Evolutionary conservation across 139 green algal genomes (phyloP).

Genomic region (Tetraselmis chui): DNA sequence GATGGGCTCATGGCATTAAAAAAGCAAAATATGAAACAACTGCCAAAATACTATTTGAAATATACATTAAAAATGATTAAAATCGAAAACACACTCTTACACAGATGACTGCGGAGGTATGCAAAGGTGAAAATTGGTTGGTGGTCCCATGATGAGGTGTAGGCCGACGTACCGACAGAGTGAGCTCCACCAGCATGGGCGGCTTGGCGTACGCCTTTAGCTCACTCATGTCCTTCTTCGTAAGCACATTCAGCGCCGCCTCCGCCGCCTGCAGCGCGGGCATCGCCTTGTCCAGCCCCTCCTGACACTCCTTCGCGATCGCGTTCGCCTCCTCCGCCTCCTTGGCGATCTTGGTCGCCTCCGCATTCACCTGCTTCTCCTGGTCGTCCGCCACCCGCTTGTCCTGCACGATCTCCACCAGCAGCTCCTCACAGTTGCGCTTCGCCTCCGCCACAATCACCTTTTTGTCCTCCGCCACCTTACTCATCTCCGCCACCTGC

Average conservation of each 20-base stretch:
- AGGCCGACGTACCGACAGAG: constrained; percentile 27
- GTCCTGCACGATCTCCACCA: constrained; percentile 84
- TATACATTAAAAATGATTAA: too few relatives aligned
- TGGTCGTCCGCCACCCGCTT: constrained; percentile 82
- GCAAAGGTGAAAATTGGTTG: too few relatives aligned
- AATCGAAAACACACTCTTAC: too few relatives aligned
- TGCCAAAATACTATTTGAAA: too few relatives aligned
- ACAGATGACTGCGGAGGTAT: too few relatives aligned
- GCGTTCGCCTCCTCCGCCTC: constrained; percentile 71
- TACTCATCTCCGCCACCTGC: constrained; percentile 67
- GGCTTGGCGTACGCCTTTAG: constrained; percentile 84
- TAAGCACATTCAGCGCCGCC: constrained; percentile 75
- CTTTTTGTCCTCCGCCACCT: constrained; percentile 69
- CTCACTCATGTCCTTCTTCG: constrained; percentile 80
- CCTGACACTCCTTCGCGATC: constrained; percentile 68
- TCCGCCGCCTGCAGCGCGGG: constrained; percentile 63
- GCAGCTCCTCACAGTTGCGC: constrained; percentile 76
- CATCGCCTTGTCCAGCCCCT: constrained; percentile 70
- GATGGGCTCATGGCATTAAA: too few relatives aligned
- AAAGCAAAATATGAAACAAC: too few relatives aligned
- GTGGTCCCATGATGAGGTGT: too few relatives aligned
- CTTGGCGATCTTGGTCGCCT: constrained; percentile 70
- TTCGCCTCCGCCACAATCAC: constrained; percentile 71
- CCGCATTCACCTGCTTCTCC: constrained; percentile 76
- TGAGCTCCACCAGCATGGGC: constrained; percentile 73